Evolutionary conservation across 768 basidiomycete genomes (phyloP), one percentile per base, ranked within the genome.

Genomic region (Xerocomellus dryophilus): DNA sequence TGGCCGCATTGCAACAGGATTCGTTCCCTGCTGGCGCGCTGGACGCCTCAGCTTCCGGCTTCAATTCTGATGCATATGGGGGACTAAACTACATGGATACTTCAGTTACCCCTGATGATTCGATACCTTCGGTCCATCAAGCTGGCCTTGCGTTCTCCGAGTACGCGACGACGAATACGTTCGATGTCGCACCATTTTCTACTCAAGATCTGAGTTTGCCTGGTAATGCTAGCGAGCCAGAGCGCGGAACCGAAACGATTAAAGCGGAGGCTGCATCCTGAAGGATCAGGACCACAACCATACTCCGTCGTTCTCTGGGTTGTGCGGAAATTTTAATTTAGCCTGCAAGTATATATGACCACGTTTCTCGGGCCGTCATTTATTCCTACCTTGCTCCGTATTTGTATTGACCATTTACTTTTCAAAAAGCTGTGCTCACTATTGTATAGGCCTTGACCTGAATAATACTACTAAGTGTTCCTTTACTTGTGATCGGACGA

Each of bases 1-100:
- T 93, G 60, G 91, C 91, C 35, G 90, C 90, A 10, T 76, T 93
- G 61, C 90, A 91, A 67, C 83, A 84, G 44, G 89, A 90, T 53
- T 67, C 85, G 21, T 91, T 88, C 73, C 78, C 82, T 20, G 59
- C 80, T 31, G 80, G 81, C 53, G 75, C 86, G 50, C 75, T 90
- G 62, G 90, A 91, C 68, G 78, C 85, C 15, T 70, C 81, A 51
- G 70, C 81, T 42, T 77, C 81, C 7, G 76, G 76, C 29, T 91
- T 88, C 69, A 81, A 78, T 67, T 66, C 85, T 21, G 87, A 89
- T 66, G 78, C 81, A 20, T 91, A 88, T 67, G 80, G 80, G 50
- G 76, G 85, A 34, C 74, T 90, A 65, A 80, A 83, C 39, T 91
- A 88, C 69, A 87, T 91, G 83, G 89, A 91, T 69, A 77, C 86